Evolutionary conservation across 768 basidiomycete genomes (phyloP), one percentile per base, ranked within the genome.

Genomic region (Psilocybe cubensis): DNA sequence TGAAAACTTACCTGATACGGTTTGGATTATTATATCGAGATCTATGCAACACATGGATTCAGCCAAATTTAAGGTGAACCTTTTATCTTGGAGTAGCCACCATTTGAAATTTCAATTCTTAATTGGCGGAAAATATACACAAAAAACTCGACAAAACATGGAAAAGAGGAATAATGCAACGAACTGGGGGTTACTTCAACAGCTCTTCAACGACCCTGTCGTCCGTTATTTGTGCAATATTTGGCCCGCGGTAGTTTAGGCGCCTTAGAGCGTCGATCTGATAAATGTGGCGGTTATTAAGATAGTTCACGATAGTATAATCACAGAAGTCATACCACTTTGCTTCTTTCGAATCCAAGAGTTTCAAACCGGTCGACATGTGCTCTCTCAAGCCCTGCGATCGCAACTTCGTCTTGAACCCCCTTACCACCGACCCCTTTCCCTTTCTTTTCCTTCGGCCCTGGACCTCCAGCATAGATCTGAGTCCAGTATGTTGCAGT

Each of bases 401-500:
- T 83, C 23, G 87, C 88, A 14, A 88, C 78, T 64, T 87, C 83
- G 66, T 86, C 83, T 47, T 66, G 66, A 18, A 56, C 50, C 23
- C 66, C 88, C 79, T 35, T 81, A 74, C 64, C 82, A 33, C 78
- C 77, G 10, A 51, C 35, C 56, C 68, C 72, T 47, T 70, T 76
- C 54, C 67, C 68, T 52, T 69, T 72, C 63, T 78, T 82, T 49
- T 73, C 78, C 63, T 79, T 79, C 10, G 69, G 66, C 18, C 73
- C 77, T 3, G 89, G 85, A 1, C 87, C 92, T 43, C 88, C 91
- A 2, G 96, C 96, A 69, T 97, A 97, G 25, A 89, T 86, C 66
- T 92, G 87, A 1, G 95, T 92, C 96, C 96, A 98, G 71, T 96
- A 95, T 38, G 84, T 81, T 55, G 96, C 96, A 3, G 96, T 98